Base-by-base conservation (phyloP, 352 stramenopile genomes). In the Phytopythium ostracodes region DNA sequence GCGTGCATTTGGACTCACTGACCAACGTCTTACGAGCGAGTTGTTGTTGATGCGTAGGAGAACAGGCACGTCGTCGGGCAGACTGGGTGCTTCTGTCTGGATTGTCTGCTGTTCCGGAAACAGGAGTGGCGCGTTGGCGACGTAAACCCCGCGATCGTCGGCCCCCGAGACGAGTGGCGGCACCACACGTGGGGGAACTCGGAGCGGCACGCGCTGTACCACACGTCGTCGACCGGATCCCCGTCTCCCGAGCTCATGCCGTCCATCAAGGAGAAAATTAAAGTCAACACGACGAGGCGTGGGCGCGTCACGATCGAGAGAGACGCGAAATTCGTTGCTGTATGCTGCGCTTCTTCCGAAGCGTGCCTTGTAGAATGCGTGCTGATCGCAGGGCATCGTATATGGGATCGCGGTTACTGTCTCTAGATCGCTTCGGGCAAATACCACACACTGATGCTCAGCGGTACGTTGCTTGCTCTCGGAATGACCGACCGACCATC, bases 91-190 rank as follows among this genome's bases (percentile, higher is more conserved):
- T 93, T 90, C 58, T 93, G 84, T 33, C 60, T 84, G 36, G 81
- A 91, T 47, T 92, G 84, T 56, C 61, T 94, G 20, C 59, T 90
- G 20, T 69, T 88, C 53, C 73, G 79, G 33, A 89, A 86, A 56
- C 79, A 94, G 40, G 82, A 92, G 54, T 92, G 84, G 82, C 72
- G 84, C 55, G 80, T 93, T 42, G 80, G 81, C 47, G 79, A 92
- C 62, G 63, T 89, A 31, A 91, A 94, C 60, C 42, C 71, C 24
- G 62, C 65, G 25, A 76, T 94, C 52, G 76, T 87, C 15, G 84
- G 82, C 8, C 82, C 82, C 24, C 68, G 82, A 59, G 81, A 92
- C 51, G 70, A 84, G 36, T 90, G 82, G 79, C 65, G 69, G 27
- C 78, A 90, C 56, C 88, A 81, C 51, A 68, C 68, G 1, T 92